Base-by-base conservation (phyloP, 1,139 yeast species). In the Petasospora rhodanensis region DNA sequence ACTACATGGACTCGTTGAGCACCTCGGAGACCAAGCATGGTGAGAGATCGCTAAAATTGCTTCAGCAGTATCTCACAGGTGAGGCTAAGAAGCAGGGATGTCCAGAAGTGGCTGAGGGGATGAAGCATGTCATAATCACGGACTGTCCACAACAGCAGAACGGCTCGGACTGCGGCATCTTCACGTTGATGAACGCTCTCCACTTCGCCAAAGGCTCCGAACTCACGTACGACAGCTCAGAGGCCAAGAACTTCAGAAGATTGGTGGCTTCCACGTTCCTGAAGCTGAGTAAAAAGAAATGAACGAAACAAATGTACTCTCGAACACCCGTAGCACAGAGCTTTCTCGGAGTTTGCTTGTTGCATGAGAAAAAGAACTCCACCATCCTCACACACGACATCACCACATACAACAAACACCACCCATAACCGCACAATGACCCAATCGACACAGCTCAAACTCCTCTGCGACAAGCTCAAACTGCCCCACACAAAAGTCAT, bases 111-210 rank as follows among this genome's bases (percentile, higher is more conserved):
- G 46, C 44, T 0, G 44, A 50, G 54, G 38, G 55, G 59, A 26
- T 45, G 50, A 24, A 63, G 62, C 2, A 61, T 52, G 34, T 58
- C 16, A 64, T 58, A 37, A 15, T 45, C 2, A 19, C 65, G 22
- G 62, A 67, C 17, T 74, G 89, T 22, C 98, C 98, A 0, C 86
- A 80, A 47, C 99, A 93, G 56, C 65, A 70, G 20, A 93, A 93
- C 54, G 96, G 96, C 0, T 84, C 58, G 46, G 99, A 93, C 56
- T 93, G 99, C 61, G 99, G 99, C 2, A 95, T 91, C 1, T 91
- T 89, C 52, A 75, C 94, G 7, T 83, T 96, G 56, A 74, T 86
- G 36, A 81, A 82, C 39, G 85, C 86, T 1, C 72, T 76, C 34
- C 79, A 70, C 31, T 50, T 84, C 28, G 64, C 85, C 13, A 55